Percentiles rank a stretch among this genome's conserved stretches.
These are phyloP conservation scores for Chytridium lagenaria DNA, from an alignment of 371 early-diverging fungal genomes.

Conservation along the genomic window DNA sequence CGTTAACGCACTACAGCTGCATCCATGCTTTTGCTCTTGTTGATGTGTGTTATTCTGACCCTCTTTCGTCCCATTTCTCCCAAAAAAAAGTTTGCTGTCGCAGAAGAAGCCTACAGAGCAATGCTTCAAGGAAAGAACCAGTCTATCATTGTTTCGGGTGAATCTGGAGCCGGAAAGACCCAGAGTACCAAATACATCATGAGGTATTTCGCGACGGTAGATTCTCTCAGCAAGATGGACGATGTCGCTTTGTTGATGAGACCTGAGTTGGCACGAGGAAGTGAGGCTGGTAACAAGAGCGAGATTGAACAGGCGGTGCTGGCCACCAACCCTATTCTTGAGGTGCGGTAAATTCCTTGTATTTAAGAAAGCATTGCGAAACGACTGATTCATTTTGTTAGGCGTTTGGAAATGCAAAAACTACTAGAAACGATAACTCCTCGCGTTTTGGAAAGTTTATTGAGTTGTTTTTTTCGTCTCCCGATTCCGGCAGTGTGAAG, in stretches of 20 bases:
- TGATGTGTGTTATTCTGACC: too few species aligned
- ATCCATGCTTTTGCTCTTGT: too few species aligned
- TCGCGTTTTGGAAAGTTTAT: slow-evolving; percentile 99
- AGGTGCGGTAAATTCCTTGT: slow-evolving; percentile 71
- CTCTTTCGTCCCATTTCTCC: too few species aligned
- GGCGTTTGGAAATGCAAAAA: slow-evolving; percentile 99
- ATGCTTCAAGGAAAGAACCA: slow-evolving; percentile 96
- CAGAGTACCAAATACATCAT: slow-evolving; percentile 96
- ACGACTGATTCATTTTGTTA: too few species aligned
- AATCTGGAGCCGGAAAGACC: slow-evolving; percentile 96
- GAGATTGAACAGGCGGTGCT: slow-evolving; percentile 63
- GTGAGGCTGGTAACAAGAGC: slow-evolving; percentile 29
- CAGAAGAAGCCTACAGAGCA: slow-evolving; percentile 95
- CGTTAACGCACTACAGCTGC: background rate
- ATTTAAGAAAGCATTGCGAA: too few species aligned
- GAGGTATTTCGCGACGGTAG: slow-evolving; percentile 96
- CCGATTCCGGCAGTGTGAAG: slow-evolving; percentile 55
- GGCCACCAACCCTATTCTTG: slow-evolving; percentile 98
- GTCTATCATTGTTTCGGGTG: slow-evolving; percentile 98
- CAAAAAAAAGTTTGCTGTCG: slow-evolving; percentile 82
- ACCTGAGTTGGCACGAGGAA: background rate
- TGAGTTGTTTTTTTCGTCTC: slow-evolving; percentile 71
- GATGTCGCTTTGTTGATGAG: slow-evolving; percentile 22
- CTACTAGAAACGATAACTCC: slow-evolving; percentile 98
- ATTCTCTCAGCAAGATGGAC: slow-evolving; percentile 57